Conservation (phyloP, 306 rosid genomes). For the Inga oerstediana region DNA sequence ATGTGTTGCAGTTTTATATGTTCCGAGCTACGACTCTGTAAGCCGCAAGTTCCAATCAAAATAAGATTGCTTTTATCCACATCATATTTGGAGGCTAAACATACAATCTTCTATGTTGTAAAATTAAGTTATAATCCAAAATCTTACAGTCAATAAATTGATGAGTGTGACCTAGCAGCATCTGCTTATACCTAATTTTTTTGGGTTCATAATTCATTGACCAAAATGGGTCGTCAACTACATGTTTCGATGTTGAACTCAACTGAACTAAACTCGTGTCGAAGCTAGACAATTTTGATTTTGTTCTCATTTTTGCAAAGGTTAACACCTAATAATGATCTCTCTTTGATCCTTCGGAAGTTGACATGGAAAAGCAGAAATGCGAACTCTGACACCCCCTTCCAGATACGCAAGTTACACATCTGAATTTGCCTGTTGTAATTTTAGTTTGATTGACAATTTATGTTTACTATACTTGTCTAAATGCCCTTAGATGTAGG, state of each 20-base stretch:
- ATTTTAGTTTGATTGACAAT: background rate
- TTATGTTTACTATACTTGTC: background rate
- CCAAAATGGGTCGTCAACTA: slow-evolving; percentile 13
- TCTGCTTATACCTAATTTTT: slow-evolving; percentile 38
- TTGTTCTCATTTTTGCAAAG: background rate
- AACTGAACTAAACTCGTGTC: background rate
- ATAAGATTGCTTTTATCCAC: slow-evolving; percentile 41
- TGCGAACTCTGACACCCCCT: background rate
- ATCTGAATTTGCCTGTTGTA: background rate
- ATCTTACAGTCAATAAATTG: slow-evolving; percentile 45
- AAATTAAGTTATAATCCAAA: slow-evolving; percentile 34
- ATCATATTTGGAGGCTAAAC: slow-evolving; percentile 6
- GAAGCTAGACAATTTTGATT: background rate
- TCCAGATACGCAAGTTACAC: background rate
- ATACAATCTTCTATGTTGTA: slow-evolving; percentile 36
- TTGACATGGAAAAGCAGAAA: background rate
- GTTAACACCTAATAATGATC: background rate
- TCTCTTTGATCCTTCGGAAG: background rate
- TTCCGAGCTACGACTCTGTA: slow-evolving; percentile 79
- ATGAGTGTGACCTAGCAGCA: slow-evolving; percentile 40
- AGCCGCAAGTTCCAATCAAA: slow-evolving; percentile 67
- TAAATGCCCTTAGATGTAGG: background rate
- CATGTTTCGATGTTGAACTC: slow-evolving; percentile 17
- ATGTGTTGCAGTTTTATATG: slow-evolving; percentile 65
- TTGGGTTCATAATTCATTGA: slow-evolving; percentile 38